These are phyloP conservation scores for Clonostachys solani DNA, from an alignment of 2,329 filamentous ascomycete species.

Conservation along the genomic window DNA sequence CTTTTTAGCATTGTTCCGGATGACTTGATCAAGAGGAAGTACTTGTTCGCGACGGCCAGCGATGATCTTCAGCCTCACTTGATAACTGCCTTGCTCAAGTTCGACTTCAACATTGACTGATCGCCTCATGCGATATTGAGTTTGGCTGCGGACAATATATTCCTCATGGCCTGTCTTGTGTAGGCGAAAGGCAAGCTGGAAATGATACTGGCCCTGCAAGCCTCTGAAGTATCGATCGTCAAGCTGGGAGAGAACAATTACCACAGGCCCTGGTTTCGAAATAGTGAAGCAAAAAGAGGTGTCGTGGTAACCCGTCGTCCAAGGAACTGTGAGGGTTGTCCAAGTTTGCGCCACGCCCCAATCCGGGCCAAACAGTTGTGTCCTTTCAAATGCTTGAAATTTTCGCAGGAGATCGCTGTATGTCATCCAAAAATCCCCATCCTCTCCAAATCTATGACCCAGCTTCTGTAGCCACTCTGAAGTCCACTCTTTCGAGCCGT, in stretches of 20 bases:
- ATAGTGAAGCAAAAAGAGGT: constrained; percentile 47
- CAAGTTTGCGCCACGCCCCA: constrained; percentile 45
- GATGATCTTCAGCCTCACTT: constrained; percentile 70
- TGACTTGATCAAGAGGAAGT: constrained; percentile 58
- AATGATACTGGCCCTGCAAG: constrained; percentile 51
- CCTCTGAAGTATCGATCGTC: constrained; percentile 54
- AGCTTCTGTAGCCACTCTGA: constrained; percentile 72
- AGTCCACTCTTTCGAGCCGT: constrained; percentile 83
- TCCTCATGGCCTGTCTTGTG: constrained; percentile 45
- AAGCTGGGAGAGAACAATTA: constrained; percentile 53
- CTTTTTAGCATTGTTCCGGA: constrained; percentile 58
- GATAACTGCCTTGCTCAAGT: constrained; percentile 71
- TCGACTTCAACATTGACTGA: constrained; percentile 74
- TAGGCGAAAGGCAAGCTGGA: constrained; percentile 48
- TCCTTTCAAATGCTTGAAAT: constrained; percentile 54
- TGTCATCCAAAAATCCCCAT: constrained; percentile 62
- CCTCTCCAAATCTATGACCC: constrained; percentile 70
- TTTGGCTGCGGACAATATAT: constrained; percentile 50
- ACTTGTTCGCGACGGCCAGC: constrained; percentile 53
- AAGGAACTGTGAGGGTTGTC: constrained; percentile 50
- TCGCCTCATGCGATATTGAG: constrained; percentile 59
- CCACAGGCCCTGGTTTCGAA: constrained; percentile 41
- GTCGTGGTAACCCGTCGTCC: constrained; percentile 51
- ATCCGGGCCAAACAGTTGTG: constrained; percentile 50
- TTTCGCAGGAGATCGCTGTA: constrained; percentile 56